Conservation (phyloP, 345 rosid genomes). For the Sapria himalayana region DNA sequence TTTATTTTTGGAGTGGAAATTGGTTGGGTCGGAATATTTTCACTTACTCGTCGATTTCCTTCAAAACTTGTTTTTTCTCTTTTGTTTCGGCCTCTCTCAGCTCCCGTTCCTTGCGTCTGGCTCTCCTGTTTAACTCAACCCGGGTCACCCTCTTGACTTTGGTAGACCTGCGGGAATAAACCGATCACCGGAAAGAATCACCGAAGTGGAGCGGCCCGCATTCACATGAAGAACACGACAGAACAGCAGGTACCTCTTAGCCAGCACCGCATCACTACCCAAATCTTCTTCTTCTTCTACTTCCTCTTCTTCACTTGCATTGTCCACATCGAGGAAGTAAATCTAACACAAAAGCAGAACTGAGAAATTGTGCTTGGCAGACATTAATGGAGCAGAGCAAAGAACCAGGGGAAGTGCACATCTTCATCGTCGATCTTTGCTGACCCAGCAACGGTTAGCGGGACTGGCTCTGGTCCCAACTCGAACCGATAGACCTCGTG, state of each 20-base stretch:
- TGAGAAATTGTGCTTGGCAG: no score
- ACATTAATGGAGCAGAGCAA: no score
- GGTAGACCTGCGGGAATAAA: constrained; percentile 26
- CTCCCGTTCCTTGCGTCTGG: constrained; percentile 30
- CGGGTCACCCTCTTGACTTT: constrained; percentile 48
- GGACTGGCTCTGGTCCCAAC: constrained; percentile 84
- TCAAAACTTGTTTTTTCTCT: constrained; percentile 23
- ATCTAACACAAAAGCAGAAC: constrained; percentile 18
- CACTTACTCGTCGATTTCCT: constrained; percentile 58
- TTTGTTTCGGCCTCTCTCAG: constrained; percentile 35
- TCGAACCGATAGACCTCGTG: constrained; percentile 56
- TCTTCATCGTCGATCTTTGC: constrained; percentile 43
- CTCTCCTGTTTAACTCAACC: constrained; percentile 55
- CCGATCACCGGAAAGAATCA: no score
- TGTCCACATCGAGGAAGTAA: constrained; percentile 62
- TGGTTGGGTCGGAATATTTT: no score
- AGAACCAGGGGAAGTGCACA: constrained; percentile 18
- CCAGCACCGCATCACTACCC: no score
- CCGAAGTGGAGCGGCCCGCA: constrained; percentile 5
- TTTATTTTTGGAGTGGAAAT: no score
- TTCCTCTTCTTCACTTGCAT: constrained; percentile 28
- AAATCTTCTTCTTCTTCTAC: constrained; percentile 15
- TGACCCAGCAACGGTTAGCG: constrained; percentile 51
- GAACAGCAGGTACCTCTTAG: no score
- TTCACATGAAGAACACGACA: not conserved